These are phyloP conservation scores for Saccharomyces hybrid DNA, from an alignment of 1,139 yeast genomes.

Conservation along the genomic window DNA sequence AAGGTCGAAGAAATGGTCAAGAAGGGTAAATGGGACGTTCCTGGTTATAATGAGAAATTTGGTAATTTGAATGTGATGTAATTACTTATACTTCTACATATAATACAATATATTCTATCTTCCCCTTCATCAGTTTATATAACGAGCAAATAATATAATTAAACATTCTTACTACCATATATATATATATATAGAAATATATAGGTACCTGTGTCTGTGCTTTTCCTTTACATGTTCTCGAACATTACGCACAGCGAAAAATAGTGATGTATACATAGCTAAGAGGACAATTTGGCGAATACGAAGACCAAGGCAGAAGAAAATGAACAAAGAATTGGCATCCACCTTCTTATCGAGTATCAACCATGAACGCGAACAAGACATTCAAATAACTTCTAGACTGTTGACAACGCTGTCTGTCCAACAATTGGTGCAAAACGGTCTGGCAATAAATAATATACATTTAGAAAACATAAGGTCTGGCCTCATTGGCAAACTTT, in stretches of 20 bases:
- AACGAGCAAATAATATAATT: background rate
- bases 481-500: conserved; percentile 74
- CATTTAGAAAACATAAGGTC: conserved; percentile 53
- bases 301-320: background rate
- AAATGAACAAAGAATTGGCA: conserved; percentile 33
- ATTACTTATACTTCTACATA: conserved; percentile 14
- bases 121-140: conserved; percentile 2
- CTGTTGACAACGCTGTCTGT: conserved; percentile 50
- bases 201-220: background rate
- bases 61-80: conserved; percentile 94
- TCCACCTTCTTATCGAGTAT: conserved; percentile 45
- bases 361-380: conserved; percentile 51
- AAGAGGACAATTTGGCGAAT: background rate
- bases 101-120: background rate
- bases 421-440: conserved; percentile 56
- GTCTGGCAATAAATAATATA: conserved; percentile 68
- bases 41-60: conserved; percentile 96
- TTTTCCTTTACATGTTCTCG: background rate
- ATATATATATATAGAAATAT: too few species aligned
- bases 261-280: background rate
- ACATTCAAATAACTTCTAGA: conserved; percentile 45
- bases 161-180: background rate
- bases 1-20: conserved; percentile 92
- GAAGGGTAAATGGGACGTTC: conserved; percentile 97
- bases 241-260: background rate